Evolutionary conservation across 2,329 filamentous ascomycete genomes (phyloP).

Genomic region (Aureobasidium sp.): DNA sequence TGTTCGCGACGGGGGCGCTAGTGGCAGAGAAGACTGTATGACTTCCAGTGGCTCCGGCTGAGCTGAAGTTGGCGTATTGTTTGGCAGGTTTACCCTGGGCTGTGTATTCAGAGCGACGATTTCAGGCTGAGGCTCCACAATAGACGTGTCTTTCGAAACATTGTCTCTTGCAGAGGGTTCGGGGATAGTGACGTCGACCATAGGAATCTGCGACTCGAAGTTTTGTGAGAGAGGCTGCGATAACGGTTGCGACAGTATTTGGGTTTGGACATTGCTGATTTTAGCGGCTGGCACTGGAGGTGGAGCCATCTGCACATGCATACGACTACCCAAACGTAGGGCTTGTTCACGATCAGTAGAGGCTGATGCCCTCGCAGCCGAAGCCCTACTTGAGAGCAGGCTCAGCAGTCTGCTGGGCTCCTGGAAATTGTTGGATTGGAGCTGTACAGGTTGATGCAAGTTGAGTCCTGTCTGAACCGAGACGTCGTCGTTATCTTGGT

Average conservation of each 20-base stretch:
- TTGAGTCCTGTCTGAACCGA: conserved; percentile 24
- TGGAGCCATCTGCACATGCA: conserved; percentile 1
- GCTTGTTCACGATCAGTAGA: not conserved
- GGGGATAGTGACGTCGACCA: not conserved
- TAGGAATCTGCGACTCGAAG: not conserved
- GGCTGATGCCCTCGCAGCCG: not conserved
- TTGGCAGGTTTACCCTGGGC: not conserved
- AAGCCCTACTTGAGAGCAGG: not conserved
- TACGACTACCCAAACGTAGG: not conserved
- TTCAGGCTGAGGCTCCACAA: not conserved
- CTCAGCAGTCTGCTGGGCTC: not conserved
- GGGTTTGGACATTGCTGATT: not conserved
- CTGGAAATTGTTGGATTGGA: not conserved
- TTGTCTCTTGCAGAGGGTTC: not conserved
- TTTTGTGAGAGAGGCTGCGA: not conserved
- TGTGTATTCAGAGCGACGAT: not conserved
- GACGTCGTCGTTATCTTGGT: conserved; percentile 20
- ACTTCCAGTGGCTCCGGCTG: conserved; percentile 2
- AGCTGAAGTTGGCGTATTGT: not conserved
- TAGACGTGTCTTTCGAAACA: too few species aligned
- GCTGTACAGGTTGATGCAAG: conserved; percentile 20
- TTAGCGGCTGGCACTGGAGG: not conserved
- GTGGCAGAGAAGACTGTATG: conserved; percentile 6
- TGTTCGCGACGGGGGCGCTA: not conserved
- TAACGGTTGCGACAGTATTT: not conserved